Evolutionary conservation across 2,329 filamentous ascomycete species (phyloP), one percentile per base, ranked within the genome.

Genomic region (Aureobasidium pullulans): DNA sequence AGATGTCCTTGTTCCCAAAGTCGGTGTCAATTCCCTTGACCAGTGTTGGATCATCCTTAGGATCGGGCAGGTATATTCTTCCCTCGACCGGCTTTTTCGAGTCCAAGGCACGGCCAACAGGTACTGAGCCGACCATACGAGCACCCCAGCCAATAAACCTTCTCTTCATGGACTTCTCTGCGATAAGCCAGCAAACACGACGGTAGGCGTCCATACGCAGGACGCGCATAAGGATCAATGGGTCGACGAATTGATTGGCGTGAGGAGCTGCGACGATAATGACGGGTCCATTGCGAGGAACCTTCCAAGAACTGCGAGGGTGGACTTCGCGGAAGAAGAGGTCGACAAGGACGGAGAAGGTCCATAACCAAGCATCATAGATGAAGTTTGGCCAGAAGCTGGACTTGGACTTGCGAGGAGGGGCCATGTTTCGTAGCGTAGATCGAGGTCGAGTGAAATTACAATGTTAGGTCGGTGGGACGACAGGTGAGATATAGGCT

Each of bases 281-380:
- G 63, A 99, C 84, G 1, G 94, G 92, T 0, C 92, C 94, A 63
- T 84, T 83, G 68, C 88, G 85, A 46, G 94, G 94, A 46, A 99
- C 89, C 74, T 92, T 93, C 91, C 94, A 99, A 63, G 92, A 90
- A 66, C 91, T 91, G 64, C 94, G 84, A 11, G 94, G 94, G 71
- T 97, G 92, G 15, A 99, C 90, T 75, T 99, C 94, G 66, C 94
- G 87, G 79, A 99, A 99, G 83, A 99, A 99, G 66, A 96, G 85
- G 74, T 99, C 94, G 65, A 95, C 86, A 56, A 97, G 80, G 64
- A 97, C 83, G 43, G 87, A 88, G 71, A 91, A 87, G 50, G 81
- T 80, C 81, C 88, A 90, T 34, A 92, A 79, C 69, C 91, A 88
- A 61, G 85, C 79, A 75, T 92, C 88, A 72, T 92, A 92, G 59